Evolutionary conservation across 2,329 filamentous ascomycete genomes (phyloP).

Genomic region (Colletotrichum phormii): DNA sequence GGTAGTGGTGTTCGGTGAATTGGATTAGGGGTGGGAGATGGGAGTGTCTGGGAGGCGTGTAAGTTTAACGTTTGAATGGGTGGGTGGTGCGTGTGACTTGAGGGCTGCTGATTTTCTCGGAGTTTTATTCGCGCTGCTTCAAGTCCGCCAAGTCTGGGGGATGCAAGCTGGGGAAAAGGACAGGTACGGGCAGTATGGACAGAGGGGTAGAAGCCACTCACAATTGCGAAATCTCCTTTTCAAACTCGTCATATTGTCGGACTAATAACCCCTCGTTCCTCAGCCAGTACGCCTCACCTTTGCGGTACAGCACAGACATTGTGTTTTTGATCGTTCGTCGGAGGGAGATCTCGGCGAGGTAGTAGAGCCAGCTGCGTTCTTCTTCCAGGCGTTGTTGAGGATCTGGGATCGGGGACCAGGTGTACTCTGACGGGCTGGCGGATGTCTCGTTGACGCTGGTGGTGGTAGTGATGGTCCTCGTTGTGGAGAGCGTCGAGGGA

Average conservation of each 20-base stretch:
- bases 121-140: background rate
- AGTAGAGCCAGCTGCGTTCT: conserved; percentile 62
- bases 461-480: too few relatives aligned
- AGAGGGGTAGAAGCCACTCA: background rate
- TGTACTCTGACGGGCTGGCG: background rate
- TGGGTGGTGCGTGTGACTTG: background rate
- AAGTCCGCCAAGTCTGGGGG: background rate
- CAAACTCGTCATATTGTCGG: conserved; percentile 35
- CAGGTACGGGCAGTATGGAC: too few relatives aligned
- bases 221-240: conserved; percentile 26
- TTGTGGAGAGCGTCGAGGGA: conserved; percentile 1
- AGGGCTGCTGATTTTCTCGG: background rate
- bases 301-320: conserved; percentile 18
- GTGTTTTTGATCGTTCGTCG: conserved; percentile 45
- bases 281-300: conserved; percentile 26
- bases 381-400: conserved; percentile 43
- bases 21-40: conserved; percentile 34
- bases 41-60: conserved; percentile 21
- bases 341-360: conserved; percentile 64
- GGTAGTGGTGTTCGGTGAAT: conserved; percentile 18
- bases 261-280: conserved; percentile 4
- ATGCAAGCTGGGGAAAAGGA: too few relatives aligned
- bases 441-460: background rate
- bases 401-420: background rate
- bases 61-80: background rate